Conservation (phyloP, 306 rosid species). For the Alnus rubra region DNA sequence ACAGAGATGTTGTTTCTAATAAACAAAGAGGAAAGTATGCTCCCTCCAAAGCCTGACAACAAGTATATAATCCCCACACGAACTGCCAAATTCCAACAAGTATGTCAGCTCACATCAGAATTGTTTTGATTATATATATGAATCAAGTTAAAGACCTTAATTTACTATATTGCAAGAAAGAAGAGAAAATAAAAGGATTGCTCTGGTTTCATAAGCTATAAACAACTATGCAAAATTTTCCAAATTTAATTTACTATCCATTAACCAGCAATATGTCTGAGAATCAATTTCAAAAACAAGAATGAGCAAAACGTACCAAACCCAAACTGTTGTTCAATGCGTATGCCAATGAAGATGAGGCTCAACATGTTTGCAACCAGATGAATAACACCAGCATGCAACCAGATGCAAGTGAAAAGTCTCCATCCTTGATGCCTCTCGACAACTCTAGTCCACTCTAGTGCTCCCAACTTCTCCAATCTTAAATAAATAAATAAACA, state of each 20-base stretch:
- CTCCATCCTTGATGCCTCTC: constrained; percentile 77
- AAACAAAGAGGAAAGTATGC: constrained; percentile 65
- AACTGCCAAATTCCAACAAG: constrained; percentile 48
- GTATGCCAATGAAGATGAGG: constrained; percentile 78
- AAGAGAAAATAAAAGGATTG: no score
- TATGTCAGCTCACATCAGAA: constrained; percentile 19
- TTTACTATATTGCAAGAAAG: no score
- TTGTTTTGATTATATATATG: background rate
- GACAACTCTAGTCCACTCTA: constrained; percentile 56
- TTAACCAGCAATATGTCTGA: background rate
- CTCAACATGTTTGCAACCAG: constrained; percentile 76
- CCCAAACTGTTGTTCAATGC: constrained; percentile 89
- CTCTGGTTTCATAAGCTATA: no score
- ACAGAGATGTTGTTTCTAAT: constrained; percentile 70
- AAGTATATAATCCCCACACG: constrained; percentile 68
- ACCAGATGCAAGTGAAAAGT: constrained; percentile 84
- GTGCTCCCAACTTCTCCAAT: constrained; percentile 80
- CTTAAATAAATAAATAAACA: constrained; percentile 35
- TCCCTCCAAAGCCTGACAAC: constrained; percentile 78
- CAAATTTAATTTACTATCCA: no score
- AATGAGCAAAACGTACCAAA: constrained; percentile 52
- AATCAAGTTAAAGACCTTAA: no score
- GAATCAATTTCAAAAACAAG: background rate
- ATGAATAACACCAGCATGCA: constrained; percentile 87
- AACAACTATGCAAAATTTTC: no score